Conservation (phyloP, 2,329 filamentous ascomycete species). For the Emergomyces orientalis region DNA sequence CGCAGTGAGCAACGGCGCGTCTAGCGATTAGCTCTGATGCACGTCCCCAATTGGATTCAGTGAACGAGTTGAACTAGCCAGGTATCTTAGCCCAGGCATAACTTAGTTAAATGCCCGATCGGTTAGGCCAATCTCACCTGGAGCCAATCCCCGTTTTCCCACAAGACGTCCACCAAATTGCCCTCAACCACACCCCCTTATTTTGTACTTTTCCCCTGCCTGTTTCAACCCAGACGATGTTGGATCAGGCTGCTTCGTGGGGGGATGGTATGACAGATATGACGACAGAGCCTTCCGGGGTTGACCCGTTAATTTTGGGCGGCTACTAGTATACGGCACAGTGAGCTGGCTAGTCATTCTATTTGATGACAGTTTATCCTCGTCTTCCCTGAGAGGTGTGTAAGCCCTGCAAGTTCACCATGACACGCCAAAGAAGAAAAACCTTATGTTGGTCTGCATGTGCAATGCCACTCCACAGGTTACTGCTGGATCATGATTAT, state of each 20-base stretch:
- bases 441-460: not conserved
- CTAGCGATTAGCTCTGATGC: not conserved
- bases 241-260: not conserved
- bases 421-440: not conserved
- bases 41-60: not conserved
- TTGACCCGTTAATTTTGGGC: not conserved
- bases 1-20: not conserved
- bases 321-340: not conserved
- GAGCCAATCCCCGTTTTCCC: not conserved
- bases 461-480: not conserved
- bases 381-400: not conserved
- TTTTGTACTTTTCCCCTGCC: not conserved
- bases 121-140: not conserved
- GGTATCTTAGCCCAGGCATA: not conserved
- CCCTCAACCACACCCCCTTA: not conserved
- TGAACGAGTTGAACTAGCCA: not conserved
- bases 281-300: not conserved
- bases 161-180: not conserved
- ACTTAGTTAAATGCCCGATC: not conserved
- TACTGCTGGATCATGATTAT: not conserved
- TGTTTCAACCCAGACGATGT: not conserved
- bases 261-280: not conserved
- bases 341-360: not conserved
- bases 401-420: not conserved
- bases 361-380: not conserved